These are phyloP conservation scores for Aquilaria agallochum DNA, from an alignment of 441 rosid genomes.

Conservation along the genomic window DNA sequence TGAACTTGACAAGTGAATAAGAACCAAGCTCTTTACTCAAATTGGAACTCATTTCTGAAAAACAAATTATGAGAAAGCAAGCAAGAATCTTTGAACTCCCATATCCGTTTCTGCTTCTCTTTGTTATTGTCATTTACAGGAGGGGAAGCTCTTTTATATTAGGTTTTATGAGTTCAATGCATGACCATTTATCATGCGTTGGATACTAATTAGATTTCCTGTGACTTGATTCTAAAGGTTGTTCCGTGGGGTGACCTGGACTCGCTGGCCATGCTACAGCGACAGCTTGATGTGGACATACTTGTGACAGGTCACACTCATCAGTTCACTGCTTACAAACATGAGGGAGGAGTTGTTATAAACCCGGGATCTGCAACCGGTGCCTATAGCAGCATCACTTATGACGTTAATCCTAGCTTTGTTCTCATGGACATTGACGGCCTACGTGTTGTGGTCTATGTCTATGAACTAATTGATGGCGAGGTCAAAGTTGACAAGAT, in stretches of 20 bases:
- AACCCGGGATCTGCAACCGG: constrained; percentile 99
- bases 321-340: constrained; percentile 96
- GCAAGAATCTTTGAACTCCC: too few species aligned
- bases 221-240: constrained; percentile 37
- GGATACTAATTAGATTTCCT: too few species aligned
- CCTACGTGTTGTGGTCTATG: constrained; percentile 84
- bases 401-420: constrained; percentile 88
- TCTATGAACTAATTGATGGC: constrained; percentile 92
- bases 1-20: too few species aligned
- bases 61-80: too few species aligned
- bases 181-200: too few species aligned
- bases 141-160: too few species aligned
- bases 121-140: too few species aligned
- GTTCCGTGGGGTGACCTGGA: constrained; percentile 98
- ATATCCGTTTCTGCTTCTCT: too few species aligned
- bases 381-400: constrained; percentile 81
- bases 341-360: constrained; percentile 92
- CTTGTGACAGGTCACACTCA: constrained; percentile 93
- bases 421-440: constrained; percentile 98
- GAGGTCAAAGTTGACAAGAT: constrained; percentile 97
- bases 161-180: too few species aligned
- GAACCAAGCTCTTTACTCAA: too few species aligned
- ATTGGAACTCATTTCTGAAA: too few species aligned
- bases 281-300: constrained; percentile 91
- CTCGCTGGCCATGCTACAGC: constrained; percentile 90